Evolutionary conservation across 805 yeast genomes (phyloP).

Genomic region (Candida khao-thaluensis): DNA sequence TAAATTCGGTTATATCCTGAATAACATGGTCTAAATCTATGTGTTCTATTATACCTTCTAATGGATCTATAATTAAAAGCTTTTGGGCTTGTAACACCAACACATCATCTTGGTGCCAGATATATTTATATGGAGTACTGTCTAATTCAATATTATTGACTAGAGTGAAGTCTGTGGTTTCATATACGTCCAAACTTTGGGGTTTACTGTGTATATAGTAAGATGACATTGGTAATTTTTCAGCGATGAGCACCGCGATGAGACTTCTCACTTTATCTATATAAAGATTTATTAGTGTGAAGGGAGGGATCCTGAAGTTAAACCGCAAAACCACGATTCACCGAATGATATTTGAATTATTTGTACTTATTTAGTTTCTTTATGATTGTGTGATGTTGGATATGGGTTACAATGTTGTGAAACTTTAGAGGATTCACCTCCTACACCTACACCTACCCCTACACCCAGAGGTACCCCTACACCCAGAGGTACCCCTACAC

Average conservation of each 20-base stretch:
- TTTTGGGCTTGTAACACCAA: neutral
- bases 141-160: conserved; percentile 10
- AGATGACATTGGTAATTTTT: conserved; percentile 4
- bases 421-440: no score
- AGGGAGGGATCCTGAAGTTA: no score
- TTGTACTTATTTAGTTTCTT: no score
- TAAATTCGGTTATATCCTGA: conserved; percentile 10
- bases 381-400: no score
- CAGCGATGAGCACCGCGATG: conserved; percentile 8
- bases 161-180: conserved; percentile 15
- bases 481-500: no score
- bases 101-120: conserved; percentile 5
- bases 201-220: conserved; percentile 10
- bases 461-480: no score
- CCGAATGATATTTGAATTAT: no score
- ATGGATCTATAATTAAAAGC: conserved; percentile 6
- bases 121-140: neutral
- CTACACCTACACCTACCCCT: no score
- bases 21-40: conserved; percentile 5
- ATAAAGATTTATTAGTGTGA: no score
- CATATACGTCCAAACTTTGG: conserved; percentile 13
- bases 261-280: no score
- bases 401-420: no score
- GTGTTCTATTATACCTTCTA: conserved; percentile 7
- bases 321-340: no score